phyloP scores from a whole-genome alignment of 2,329 filamentous ascomycete genomes.

The Fusarium sp. region DNA sequence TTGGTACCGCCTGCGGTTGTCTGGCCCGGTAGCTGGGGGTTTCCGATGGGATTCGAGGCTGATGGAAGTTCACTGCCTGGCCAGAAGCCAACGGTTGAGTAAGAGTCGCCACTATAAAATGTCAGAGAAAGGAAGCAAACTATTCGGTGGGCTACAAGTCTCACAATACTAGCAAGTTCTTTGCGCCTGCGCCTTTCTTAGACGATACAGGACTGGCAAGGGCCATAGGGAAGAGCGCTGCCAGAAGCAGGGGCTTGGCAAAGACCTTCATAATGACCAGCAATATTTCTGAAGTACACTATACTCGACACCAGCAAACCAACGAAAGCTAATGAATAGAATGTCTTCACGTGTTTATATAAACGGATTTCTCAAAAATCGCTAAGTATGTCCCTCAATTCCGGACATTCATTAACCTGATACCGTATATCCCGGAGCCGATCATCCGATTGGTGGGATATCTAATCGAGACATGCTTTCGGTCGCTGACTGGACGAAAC shows the following conservation, averaged over 20 bases:
- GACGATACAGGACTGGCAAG: slow-evolving; percentile 1
- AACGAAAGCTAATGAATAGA: neutral
- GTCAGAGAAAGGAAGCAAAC: neutral
- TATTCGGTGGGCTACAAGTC: fast-evolving
- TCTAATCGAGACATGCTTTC: neutral
- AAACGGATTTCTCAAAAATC: neutral
- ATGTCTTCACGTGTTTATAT: neutral
- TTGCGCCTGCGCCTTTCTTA: neutral
- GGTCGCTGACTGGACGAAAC: neutral
- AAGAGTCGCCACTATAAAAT: slow-evolving; percentile 27
- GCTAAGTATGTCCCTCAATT: neutral
- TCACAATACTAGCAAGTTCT: slow-evolving; percentile 26
- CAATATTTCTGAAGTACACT: too few species aligned
- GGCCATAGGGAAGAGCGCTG: neutral
- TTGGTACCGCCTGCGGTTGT: slow-evolving; percentile 36
- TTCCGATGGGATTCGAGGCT: slow-evolving; percentile 26
- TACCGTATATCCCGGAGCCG: slow-evolving; percentile 21
- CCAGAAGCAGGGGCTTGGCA: neutral
- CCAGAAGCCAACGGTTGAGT: slow-evolving; percentile 36
- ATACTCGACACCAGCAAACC: neutral
- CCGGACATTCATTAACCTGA: slow-evolving; percentile 5
- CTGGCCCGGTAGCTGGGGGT: slow-evolving; percentile 30
- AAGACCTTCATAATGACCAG: neutral
- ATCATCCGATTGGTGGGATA: slow-evolving; percentile 24
- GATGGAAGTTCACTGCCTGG: slow-evolving; percentile 26